Conservation (phyloP, 306 rosid species). For the Fragaria ananassa region DNA sequence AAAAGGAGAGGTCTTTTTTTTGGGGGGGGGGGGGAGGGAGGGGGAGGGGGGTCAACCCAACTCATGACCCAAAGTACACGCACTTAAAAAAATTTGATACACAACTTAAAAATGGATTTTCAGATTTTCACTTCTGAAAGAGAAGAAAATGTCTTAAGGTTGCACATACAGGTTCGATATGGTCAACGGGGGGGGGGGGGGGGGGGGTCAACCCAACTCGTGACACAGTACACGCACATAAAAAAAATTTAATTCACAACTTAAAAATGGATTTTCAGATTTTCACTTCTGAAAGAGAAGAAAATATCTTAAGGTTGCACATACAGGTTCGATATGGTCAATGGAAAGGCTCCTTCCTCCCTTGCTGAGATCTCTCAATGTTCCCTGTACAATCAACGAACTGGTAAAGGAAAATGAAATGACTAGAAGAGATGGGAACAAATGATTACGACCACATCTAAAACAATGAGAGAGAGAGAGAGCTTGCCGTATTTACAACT, state of each 20-base stretch:
- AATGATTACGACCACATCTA: neutral
- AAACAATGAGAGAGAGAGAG: conserved; percentile 6
- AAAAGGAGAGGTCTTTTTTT: too few relatives aligned
- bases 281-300: neutral
- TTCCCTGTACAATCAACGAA: conserved; percentile 68
- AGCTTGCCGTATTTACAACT: neutral
- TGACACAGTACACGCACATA: neutral
- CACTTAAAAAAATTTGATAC: neutral
- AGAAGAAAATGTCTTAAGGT: neutral
- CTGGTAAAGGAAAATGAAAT: conserved; percentile 23
- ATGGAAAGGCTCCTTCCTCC: conserved; percentile 66
- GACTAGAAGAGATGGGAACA: conserved; percentile 9
- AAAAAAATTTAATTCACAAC: neutral
- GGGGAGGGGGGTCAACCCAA: neutral
- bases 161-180: conserved; percentile 61
- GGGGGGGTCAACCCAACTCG: conserved; percentile 1
- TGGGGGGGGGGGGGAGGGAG: too few relatives aligned
- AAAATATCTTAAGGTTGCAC: conserved; percentile 20
- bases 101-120: neutral
- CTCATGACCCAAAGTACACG: neutral
- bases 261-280: neutral
- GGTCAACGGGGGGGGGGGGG: conserved; percentile 32
- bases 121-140: neutral
- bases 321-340: conserved; percentile 67
- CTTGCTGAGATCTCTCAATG: conserved; percentile 92